Conservation (phyloP, 768 basidiomycete genomes). For the Myochromella boudieri region DNA sequence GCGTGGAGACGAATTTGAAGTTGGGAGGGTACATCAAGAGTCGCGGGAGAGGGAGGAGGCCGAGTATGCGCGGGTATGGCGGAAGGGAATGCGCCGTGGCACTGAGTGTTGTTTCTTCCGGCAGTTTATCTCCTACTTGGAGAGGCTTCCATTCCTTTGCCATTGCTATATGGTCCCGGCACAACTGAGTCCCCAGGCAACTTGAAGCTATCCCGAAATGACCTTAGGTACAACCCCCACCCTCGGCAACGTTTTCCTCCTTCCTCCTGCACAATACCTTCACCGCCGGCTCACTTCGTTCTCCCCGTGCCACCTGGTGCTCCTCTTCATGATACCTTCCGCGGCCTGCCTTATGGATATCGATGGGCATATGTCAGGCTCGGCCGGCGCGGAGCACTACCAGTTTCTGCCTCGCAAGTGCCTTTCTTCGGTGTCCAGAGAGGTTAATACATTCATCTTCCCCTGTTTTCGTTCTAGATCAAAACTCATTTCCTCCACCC, state of each 20-base stretch:
- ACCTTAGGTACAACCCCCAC: conserved; percentile 59
- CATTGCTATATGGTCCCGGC: no score
- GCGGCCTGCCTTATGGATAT: conserved; percentile 69
- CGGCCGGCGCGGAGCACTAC: conserved; percentile 58
- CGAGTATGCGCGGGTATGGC: conserved; percentile 63
- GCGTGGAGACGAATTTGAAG: conserved; percentile 49
- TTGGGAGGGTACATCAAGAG: conserved; percentile 56
- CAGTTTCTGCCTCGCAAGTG: no score
- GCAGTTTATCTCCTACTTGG: conserved; percentile 1
- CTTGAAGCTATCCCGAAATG: not conserved
- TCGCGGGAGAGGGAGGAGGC: conserved; percentile 54
- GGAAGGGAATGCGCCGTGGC: conserved; percentile 65
- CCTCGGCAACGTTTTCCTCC: conserved; percentile 61
- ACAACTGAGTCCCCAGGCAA: no score
- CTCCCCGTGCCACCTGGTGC: conserved; percentile 60
- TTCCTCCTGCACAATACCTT: conserved; percentile 68
- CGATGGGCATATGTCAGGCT: conserved; percentile 40
- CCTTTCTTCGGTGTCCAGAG: no score
- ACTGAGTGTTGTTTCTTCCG: conserved; percentile 35
- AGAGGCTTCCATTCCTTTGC: no score
- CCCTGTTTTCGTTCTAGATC: no score
- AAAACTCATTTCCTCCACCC: no score
- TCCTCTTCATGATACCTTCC: conserved; percentile 69
- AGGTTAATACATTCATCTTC: no score
- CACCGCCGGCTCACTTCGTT: conserved; percentile 49